Base-by-base conservation (phyloP, 2,329 filamentous ascomycete species). In the Hymenoscyphus salicellus region DNA sequence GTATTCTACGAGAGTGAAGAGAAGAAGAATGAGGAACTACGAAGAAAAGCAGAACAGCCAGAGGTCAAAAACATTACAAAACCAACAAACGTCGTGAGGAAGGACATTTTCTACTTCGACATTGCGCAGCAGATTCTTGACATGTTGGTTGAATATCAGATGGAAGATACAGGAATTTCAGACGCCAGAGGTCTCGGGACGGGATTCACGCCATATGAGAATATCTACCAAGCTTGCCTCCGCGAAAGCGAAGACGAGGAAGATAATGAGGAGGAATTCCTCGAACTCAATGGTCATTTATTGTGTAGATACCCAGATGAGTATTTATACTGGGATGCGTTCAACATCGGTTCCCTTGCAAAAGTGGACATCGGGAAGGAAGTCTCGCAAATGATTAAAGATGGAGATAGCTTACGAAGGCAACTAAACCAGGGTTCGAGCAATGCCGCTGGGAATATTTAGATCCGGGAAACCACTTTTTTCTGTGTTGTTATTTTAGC, bases 271-370 rank as follows among this genome's bases (percentile, higher is more conserved):
- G 63, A 46, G 33, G 63, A 60, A n/a, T 38, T 65, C 17, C 58
- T 46, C 0, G 69, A 73, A 26, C 16, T 65, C 0, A 70, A 71
- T 26, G 71, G 73, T 26, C 49, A 69, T 49, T 17, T 69, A 3
- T 63, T 77, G 30, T 86, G 84, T 69, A 66, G 67, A 4, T 46
- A 67, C 2, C 72, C 72, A 6, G 74, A 80, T 16, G 76, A 80
- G 14, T 81, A 83, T 65, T 75, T 87, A 2, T 86, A 85, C 72
- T 82, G 80, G 72, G 82, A 83, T 58, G 76, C 78, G 0, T 84
- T 84, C 52, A 81, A 77, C 0, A 73, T 86, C 3, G 76, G 76
- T 16, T 67, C 68, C 46, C 72, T 74, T 26, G 79, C 77, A 17
- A 78, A 80, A 3, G 62, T 69, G 14, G 70, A 70, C 52, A 70